Conservation (phyloP, 495 filamentous ascomycete species). For the Venustampulla echinocandica region DNA sequence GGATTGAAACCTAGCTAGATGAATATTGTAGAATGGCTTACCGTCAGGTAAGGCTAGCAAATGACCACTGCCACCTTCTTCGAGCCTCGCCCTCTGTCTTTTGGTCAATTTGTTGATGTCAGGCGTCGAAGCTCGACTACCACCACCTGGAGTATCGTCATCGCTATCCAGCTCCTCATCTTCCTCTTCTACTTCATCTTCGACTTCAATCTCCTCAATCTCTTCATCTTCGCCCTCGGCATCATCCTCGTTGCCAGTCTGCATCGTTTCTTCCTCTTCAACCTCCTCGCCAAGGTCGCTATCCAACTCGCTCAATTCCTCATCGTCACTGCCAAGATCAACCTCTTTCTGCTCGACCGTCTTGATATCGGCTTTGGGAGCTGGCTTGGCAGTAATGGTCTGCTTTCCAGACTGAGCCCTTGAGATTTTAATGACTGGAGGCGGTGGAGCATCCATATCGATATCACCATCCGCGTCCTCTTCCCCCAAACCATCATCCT, state of each 20-base stretch:
- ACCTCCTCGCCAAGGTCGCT: constrained; percentile 28
- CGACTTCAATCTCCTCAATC: constrained; percentile 29
- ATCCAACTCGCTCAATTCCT: constrained; percentile 40
- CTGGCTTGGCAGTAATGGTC: constrained; percentile 16
- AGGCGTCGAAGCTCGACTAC: constrained; percentile 56
- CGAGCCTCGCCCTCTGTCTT: constrained; percentile 66
- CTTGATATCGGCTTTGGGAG: constrained; percentile 12
- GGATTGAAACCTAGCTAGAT: constrained; percentile 6
- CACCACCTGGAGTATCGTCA: constrained; percentile 44
- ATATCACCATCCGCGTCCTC: constrained; percentile 33
- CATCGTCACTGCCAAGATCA: constrained; percentile 33
- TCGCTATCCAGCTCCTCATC: constrained; percentile 62
- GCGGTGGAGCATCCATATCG: constrained; percentile 35
- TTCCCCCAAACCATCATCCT: constrained; percentile 38
- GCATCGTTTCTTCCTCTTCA: constrained; percentile 32
- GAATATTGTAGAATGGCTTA: constrained; percentile 22
- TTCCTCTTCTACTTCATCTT: constrained; percentile 50
- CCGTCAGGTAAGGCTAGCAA: constrained; percentile 82
- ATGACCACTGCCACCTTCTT: constrained; percentile 60
- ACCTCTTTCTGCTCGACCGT: constrained; percentile 20
- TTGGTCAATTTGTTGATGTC: constrained; percentile 83
- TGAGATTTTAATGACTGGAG: constrained; percentile 22
- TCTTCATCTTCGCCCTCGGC: constrained; percentile 35
- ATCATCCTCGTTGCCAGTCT: constrained; percentile 31
- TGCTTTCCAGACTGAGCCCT: constrained; percentile 15